Evolutionary conservation across 352 stramenopile species (phyloP), one percentile per base, ranked within the genome.

Genomic region (Labyrinthula sp.): DNA sequence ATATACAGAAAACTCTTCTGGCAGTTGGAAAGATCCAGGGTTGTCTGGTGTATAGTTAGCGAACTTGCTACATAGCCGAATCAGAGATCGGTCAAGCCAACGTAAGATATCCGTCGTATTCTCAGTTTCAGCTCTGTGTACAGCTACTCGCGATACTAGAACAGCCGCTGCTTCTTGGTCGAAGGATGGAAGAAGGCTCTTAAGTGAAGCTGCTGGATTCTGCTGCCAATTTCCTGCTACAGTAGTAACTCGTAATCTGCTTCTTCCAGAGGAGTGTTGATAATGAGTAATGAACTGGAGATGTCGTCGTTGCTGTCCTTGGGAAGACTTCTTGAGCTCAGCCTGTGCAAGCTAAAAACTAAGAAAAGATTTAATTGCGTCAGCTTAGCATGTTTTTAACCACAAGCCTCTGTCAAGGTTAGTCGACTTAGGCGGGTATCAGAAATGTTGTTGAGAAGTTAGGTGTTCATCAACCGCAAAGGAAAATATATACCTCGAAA

Each of bases 271-370:
- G 10, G 87, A 71, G 57, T 97, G 85, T 64, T 96, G 87, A 68
- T 99, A 99, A 52, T 84, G 86, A 9, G 91, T 97, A 54, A 98
- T 78, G 49, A 97, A 79, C 66, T 93, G 77, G 48, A 96, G 85
- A 69, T 86, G 30, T 9, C 43, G 18, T 9, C 17, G 43, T 15
- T 55, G 38, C 25, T 40, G 40, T 30, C 26, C 26, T 54, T 49
- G 43, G 24, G 30, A 25, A 0, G 30, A 9, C 3, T 55, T 18
- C 18, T 45, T 12, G 43, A 15, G 31, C 24, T 52, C 31, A 3
- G 47, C 43, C 23, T 33, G 28, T 12, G n/a, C n/a, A n/a, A 12
- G 28, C 28, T 15, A 15, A 15, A 33, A 33, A 33, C 28, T n/a
- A 33, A 33, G 12, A 33, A 33, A 15, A 33, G 28, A 15, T 12